Evolutionary conservation across 108 stramenopile genomes (phyloP).

Genomic region (Skeletonema marinoi): DNA sequence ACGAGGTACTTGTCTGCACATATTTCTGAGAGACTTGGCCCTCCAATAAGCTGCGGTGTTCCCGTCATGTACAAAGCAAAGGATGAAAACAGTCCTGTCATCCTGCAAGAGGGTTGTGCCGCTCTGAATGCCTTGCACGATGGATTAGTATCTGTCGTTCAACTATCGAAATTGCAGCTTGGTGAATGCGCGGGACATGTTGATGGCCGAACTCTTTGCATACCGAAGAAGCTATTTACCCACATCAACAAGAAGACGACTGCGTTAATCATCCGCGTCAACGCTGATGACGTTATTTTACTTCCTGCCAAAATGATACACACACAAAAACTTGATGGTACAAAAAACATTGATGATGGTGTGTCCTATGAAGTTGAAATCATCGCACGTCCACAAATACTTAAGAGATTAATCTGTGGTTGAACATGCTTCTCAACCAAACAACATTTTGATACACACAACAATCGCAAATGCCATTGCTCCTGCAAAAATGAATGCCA

Average conservation of each 20-base stretch:
- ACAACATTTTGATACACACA: slow-evolving; percentile 38
- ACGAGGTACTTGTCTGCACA: slow-evolving; percentile 1
- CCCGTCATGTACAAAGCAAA: slow-evolving; percentile 14
- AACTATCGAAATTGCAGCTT: not conserved
- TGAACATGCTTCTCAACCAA: slow-evolving; percentile 15
- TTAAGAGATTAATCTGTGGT: not conserved
- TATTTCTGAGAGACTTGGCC: slow-evolving; percentile 3
- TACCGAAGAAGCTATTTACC: not conserved
- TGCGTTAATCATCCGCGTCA: not conserved
- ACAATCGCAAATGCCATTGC: slow-evolving; percentile 32
- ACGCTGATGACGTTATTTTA: not conserved
- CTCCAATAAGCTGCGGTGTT: slow-evolving; percentile 9
- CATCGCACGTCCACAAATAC: not conserved
- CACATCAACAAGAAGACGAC: not conserved
- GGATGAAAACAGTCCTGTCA: not conserved
- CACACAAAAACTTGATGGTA: not conserved
- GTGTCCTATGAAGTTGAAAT: not conserved
- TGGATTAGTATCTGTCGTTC: not conserved
- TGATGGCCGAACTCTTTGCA: not conserved
- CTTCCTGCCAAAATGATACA: not conserved
- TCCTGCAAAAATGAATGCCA: slow-evolving; percentile 31
- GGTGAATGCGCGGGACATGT: not conserved
- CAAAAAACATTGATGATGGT: not conserved
- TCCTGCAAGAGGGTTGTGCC: slow-evolving; percentile 21
- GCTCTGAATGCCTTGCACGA: not conserved